These are phyloP conservation scores for Kuraishia cidri DNA, from an alignment of 805 yeast genomes.

Conservation along the genomic window DNA sequence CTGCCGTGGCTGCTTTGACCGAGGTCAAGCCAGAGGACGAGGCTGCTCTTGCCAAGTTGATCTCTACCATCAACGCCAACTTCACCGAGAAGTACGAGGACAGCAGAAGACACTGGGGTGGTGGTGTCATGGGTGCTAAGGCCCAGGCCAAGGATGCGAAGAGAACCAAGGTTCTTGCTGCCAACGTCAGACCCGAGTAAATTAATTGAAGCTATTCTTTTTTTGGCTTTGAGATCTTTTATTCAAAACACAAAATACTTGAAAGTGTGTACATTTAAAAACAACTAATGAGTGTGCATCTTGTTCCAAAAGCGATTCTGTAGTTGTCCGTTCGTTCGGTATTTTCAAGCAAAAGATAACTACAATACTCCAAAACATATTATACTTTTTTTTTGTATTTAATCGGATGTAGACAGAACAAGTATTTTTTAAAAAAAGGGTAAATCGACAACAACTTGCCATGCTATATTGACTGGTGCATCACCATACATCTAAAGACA, in stretches of 20 bases:
- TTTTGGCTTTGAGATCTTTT: not conserved
- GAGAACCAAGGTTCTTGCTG: constrained; percentile 43
- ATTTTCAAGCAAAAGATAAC: no score
- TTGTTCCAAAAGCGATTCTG: not conserved
- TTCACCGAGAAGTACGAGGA: constrained; percentile 92
- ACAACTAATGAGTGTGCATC: not conserved
- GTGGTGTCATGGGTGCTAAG: constrained; percentile 96
- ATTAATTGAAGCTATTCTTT: no score
- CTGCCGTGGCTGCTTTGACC: constrained; percentile 95
- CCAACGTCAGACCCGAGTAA: no score
- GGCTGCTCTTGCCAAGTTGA: constrained; percentile 86
- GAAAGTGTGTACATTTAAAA: not conserved
- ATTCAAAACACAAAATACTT: not conserved
- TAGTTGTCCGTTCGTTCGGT: no score
- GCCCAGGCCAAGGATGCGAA: constrained; percentile 79
- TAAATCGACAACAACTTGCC: no score
- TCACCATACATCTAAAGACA: no score
- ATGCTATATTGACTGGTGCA: no score
- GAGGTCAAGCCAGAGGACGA: constrained; percentile 94
- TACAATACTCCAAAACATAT: no score
- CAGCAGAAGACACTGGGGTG: constrained; percentile 99
- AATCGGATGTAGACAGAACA: no score
- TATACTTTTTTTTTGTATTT: no score
- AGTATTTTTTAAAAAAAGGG: no score
- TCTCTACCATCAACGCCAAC: constrained; percentile 91